phyloP scores from a whole-genome alignment of 139 green algal genomes.

The Chlamydomonas asymmetrica region DNA sequence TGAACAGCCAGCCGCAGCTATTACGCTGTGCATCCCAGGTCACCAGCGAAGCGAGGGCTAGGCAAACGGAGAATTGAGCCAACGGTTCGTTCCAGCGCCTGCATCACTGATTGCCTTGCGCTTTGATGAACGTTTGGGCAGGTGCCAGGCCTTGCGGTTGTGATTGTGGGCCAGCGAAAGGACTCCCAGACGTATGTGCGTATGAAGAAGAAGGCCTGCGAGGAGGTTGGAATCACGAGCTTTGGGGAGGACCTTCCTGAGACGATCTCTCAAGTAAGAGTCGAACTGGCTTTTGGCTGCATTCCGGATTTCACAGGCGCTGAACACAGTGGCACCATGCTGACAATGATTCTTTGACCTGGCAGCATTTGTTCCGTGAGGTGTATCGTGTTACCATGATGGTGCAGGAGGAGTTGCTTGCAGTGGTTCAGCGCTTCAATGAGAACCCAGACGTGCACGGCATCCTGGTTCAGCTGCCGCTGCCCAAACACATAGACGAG shows the following conservation, averaged over 20 bases:
- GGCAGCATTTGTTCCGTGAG: not conserved
- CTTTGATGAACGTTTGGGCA: slow-evolving; percentile 25
- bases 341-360: too few species aligned
- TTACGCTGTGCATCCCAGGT: too few species aligned
- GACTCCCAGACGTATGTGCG: slow-evolving; percentile 98
- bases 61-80: not conserved
- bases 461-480: slow-evolving; percentile 96
- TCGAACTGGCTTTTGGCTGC: too few species aligned
- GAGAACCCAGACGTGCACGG: slow-evolving; percentile 85
- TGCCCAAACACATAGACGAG: slow-evolving; percentile 93
- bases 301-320: too few species aligned
- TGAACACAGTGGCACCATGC: too few species aligned
- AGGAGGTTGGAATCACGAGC: slow-evolving; percentile 88
- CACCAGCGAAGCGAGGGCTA: too few species aligned
- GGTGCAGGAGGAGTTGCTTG: slow-evolving; percentile 92
- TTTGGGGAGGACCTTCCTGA: slow-evolving; percentile 88
- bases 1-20: too few species aligned
- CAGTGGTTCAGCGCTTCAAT: slow-evolving; percentile 80
- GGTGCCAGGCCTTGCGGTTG: slow-evolving; percentile 92
- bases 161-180: slow-evolving; percentile 93
- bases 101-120: not conserved
- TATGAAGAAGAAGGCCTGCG: slow-evolving; percentile 84
- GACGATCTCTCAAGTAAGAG: slow-evolving; percentile 57
- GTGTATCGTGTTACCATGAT: not conserved
- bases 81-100: not conserved